phyloP scores from a whole-genome alignment of 1,284 basidiomycete genomes.

The Melanopsichium pennsylvanicum region DNA sequence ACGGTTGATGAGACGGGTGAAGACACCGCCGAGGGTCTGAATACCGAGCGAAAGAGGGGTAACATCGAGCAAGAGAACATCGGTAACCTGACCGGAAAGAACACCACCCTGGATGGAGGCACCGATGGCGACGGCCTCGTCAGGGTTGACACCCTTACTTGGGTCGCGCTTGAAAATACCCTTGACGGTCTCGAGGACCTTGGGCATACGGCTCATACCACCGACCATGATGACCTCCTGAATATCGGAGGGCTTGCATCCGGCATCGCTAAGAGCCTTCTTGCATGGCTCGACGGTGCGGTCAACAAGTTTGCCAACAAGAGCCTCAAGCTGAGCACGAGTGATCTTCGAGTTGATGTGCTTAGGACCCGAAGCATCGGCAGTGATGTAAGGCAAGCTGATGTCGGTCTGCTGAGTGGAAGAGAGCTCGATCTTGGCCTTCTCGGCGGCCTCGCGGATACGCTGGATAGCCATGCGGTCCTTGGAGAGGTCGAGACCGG shows the following conservation, averaged over 20 bases:
- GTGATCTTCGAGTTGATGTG: constrained; percentile 64
- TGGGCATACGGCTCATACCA: constrained; percentile 98
- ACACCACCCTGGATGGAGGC: constrained; percentile 95
- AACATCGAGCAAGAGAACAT: constrained; percentile 94
- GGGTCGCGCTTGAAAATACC: constrained; percentile 90
- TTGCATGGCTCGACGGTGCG: constrained; percentile 96
- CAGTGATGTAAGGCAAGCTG: constrained; percentile 88
- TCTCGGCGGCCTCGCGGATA: constrained; percentile 97
- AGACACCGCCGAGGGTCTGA: constrained; percentile 97
- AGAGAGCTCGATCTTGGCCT: constrained; percentile 98
- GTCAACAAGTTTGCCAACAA: constrained; percentile 83
- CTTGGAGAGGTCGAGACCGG: constrained; percentile 79
- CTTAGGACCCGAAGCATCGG: constrained; percentile 26
- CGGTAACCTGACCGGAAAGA: constrained; percentile 92
- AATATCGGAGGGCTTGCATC: constrained; percentile 88
- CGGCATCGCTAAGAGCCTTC: constrained; percentile 90
- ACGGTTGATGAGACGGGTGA: constrained; percentile 80
- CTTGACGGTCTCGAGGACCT: constrained; percentile 92
- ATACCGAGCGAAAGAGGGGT: constrained; percentile 94
- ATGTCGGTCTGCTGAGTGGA: constrained; percentile 67
- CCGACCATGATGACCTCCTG: constrained; percentile 97
- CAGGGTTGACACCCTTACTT: constrained; percentile 96
- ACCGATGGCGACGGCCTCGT: constrained; percentile 92
- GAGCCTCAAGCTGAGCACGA: constrained; percentile 81
- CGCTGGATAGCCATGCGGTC: constrained; percentile 99